Evolutionary conservation across 768 basidiomycete species (phyloP).

Genomic region (Lactarius trivialis): DNA sequence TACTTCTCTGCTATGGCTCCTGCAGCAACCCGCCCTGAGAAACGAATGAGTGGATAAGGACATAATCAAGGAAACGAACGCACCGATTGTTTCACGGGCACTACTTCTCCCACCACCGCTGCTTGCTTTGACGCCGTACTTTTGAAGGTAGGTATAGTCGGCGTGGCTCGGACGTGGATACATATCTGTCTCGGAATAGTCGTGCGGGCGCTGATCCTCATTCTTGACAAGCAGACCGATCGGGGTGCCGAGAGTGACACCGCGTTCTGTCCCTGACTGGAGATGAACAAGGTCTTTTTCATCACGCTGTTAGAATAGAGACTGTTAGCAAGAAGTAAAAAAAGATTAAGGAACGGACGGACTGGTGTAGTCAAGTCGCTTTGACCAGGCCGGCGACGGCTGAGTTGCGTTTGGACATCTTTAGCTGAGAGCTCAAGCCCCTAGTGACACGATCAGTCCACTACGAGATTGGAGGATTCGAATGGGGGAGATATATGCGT

Average conservation of each 20-base stretch:
- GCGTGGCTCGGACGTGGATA: conserved; percentile 98
- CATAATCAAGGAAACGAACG: conserved; percentile 11
- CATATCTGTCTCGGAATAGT: conserved; percentile 96
- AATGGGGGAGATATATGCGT: conserved; percentile 25
- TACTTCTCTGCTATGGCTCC: conserved; percentile 98
- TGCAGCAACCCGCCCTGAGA: conserved; percentile 85
- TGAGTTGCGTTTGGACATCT: conserved; percentile 90
- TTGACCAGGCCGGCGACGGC: conserved; percentile 89
- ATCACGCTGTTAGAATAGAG: conserved; percentile 58
- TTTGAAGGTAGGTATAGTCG: conserved; percentile 95
- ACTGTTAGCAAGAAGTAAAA: not conserved
- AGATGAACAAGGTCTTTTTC: conserved; percentile 93
- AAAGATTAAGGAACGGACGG: conserved; percentile 28
- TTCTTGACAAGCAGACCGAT: conserved; percentile 96
- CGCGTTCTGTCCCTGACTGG: conserved; percentile 91
- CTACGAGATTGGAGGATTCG: too few relatives aligned
- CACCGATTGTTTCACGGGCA: conserved; percentile 95
- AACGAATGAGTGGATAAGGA: not conserved
- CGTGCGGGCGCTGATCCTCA: conserved; percentile 96
- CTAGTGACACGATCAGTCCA: conserved; percentile 35
- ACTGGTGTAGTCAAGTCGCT: conserved; percentile 95
- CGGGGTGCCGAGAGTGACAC: conserved; percentile 93
- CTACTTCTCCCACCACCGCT: conserved; percentile 93
- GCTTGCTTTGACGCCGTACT: conserved; percentile 96
- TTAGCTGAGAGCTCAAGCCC: conserved; percentile 71